Evolutionary conservation across 305 asterid genomes (phyloP).

Genomic region (Solanum hybrid): DNA sequence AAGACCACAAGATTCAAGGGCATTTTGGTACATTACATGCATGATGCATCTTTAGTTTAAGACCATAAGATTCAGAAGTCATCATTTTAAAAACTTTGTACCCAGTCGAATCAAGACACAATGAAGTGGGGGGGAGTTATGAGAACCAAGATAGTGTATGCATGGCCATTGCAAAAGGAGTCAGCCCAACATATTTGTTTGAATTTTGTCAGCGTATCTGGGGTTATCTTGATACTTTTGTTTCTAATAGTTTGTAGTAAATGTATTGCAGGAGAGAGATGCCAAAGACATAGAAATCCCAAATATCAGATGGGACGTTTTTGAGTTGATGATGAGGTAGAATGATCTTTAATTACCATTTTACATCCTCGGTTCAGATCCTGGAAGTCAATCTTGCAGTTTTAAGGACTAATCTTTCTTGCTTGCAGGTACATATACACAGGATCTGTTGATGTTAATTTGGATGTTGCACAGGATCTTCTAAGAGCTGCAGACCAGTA

Average conservation of each 20-base stretch:
- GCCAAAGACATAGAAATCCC: constrained; percentile 98
- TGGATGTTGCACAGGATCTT: constrained; percentile 91
- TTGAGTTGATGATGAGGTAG: constrained; percentile 99
- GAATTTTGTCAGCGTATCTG: not conserved
- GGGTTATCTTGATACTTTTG: not conserved
- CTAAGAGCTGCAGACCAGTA: constrained; percentile 96
- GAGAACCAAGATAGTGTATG: not conserved
- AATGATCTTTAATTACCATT: not conserved
- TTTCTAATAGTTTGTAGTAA: not conserved
- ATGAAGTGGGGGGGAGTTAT: not conserved
- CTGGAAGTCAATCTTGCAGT: not conserved
- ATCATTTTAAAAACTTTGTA: not conserved
- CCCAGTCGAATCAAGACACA: not conserved
- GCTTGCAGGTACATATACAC: constrained; percentile 77
- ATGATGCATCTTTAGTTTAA: not conserved
- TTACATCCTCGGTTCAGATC: not conserved
- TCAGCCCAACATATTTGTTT: not conserved
- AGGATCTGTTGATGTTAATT: constrained; percentile 75
- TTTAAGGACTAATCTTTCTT: not conserved
- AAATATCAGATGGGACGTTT: constrained; percentile 92
- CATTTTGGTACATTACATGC: not conserved
- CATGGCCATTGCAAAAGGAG: not conserved
- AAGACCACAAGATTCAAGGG: not conserved
- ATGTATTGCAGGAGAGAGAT: constrained; percentile 71
- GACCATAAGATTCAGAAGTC: not conserved